phyloP scores from a whole-genome alignment of 2,329 filamentous ascomycete species.

The Botrytis fabae region DNA sequence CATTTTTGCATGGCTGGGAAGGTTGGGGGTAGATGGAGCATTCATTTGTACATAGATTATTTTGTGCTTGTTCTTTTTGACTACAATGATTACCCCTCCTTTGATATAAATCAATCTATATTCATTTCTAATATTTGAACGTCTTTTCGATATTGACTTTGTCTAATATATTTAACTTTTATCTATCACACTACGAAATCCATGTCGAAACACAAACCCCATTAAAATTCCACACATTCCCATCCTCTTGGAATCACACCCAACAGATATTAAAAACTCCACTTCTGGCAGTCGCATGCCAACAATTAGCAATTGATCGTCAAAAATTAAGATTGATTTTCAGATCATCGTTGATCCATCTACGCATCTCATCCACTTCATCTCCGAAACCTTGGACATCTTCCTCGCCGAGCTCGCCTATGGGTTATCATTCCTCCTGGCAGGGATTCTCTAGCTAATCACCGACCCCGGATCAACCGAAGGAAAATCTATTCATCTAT shows the following conservation, averaged over 20 bases:
- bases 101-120: background rate
- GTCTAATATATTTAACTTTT: background rate
- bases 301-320: background rate
- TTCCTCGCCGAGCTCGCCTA: background rate
- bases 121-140: background rate
- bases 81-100: background rate
- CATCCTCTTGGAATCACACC: background rate
- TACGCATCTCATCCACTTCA: background rate
- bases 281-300: background rate
- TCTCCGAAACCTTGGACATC: background rate
- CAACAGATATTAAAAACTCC: background rate
- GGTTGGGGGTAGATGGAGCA: background rate
- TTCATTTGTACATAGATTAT: background rate
- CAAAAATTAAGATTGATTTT: background rate
- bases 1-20: background rate
- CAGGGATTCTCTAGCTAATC: background rate
- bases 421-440: background rate
- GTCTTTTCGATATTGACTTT: background rate
- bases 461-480: background rate
- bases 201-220: background rate
- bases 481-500: background rate
- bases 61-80: background rate
- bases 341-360: background rate
- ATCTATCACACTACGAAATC: background rate
- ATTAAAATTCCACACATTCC: background rate